Conservation (phyloP, 805 yeast species). For the Ogataea dorogensis region DNA sequence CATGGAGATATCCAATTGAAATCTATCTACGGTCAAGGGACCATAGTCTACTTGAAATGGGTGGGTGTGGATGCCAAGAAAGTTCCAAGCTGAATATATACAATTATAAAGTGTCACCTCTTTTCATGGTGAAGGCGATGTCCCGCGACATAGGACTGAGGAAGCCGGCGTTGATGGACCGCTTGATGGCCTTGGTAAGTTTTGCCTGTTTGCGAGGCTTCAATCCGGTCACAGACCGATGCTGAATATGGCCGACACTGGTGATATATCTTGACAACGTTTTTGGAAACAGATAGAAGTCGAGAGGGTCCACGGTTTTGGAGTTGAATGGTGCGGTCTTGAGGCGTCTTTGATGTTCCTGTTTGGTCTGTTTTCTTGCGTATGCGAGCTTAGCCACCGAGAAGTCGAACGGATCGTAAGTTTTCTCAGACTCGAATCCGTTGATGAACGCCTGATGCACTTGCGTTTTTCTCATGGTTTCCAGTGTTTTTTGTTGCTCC, state of each 20-base stretch:
- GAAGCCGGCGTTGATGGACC: conserved; percentile 79
- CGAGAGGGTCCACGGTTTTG: conserved; percentile 61
- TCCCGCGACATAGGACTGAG: conserved; percentile 73
- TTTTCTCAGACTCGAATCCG: conserved; percentile 48
- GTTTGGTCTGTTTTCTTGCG: conserved; percentile 37
- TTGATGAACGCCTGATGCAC: conserved; percentile 40
- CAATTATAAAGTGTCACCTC: conserved; percentile 29
- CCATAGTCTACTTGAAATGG: conserved; percentile 65
- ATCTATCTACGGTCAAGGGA: conserved; percentile 74
- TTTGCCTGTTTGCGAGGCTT: conserved; percentile 64
- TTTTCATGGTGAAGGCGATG: conserved; percentile 37
- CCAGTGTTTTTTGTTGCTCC: conserved; percentile 20
- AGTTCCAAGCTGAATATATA: conserved; percentile 12
- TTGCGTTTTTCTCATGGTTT: conserved; percentile 22
- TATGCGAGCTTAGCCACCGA: conserved; percentile 55
- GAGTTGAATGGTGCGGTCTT: conserved; percentile 34
- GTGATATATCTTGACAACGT: conserved; percentile 63
- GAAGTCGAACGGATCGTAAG: conserved; percentile 83
- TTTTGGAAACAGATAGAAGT: conserved; percentile 70
- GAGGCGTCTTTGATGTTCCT: conserved; percentile 21
- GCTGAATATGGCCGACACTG: conserved; percentile 72
- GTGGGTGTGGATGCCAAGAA: conserved; percentile 33
- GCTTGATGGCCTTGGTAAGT: conserved; percentile 71
- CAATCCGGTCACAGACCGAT: conserved; percentile 70
- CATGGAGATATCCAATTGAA: conserved; percentile 70